phyloP scores from a whole-genome alignment of 257 asterid species.

The Capsicum pubescens region DNA sequence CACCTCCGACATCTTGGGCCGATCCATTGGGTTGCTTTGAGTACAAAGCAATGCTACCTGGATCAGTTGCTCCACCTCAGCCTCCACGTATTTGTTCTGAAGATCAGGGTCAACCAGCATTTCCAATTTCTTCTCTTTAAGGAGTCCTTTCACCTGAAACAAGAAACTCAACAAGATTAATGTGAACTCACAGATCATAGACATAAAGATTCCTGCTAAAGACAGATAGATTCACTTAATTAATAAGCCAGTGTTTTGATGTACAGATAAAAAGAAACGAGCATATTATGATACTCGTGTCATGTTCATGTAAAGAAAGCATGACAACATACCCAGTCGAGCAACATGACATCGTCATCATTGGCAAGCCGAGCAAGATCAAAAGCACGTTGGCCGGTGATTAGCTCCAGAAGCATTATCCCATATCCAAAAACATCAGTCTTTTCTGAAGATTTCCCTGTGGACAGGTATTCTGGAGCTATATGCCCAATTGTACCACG shows the following conservation, averaged over 20 bases:
- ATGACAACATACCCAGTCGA: conserved; percentile 55
- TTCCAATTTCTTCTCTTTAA: conserved; percentile 55
- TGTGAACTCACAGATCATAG: neutral
- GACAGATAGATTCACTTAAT: neutral
- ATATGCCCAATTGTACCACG: conserved; percentile 68
- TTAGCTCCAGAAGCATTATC: conserved; percentile 60
- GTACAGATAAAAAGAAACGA: neutral
- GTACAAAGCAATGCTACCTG: conserved; percentile 62
- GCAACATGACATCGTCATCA: conserved; percentile 63
- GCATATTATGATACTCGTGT: neutral
- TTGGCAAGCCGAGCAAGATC: conserved; percentile 67
- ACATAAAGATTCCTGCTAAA: neutral
- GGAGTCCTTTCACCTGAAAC: conserved; percentile 59
- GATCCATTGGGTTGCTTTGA: conserved; percentile 55
- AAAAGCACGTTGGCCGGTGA: conserved; percentile 61
- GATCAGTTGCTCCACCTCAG: conserved; percentile 59
- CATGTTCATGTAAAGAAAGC: neutral
- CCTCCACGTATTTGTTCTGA: conserved; percentile 48
- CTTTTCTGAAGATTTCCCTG: conserved; percentile 61
- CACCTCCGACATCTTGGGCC: conserved; percentile 65
- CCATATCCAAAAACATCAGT: conserved; percentile 66
- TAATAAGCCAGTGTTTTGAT: neutral
- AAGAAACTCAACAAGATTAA: neutral
- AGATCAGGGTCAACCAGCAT: conserved; percentile 64
- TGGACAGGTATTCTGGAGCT: conserved; percentile 63